These are phyloP conservation scores for Diaporthe batatas DNA, from an alignment of 2,329 filamentous ascomycete species.

Conservation along the genomic window DNA sequence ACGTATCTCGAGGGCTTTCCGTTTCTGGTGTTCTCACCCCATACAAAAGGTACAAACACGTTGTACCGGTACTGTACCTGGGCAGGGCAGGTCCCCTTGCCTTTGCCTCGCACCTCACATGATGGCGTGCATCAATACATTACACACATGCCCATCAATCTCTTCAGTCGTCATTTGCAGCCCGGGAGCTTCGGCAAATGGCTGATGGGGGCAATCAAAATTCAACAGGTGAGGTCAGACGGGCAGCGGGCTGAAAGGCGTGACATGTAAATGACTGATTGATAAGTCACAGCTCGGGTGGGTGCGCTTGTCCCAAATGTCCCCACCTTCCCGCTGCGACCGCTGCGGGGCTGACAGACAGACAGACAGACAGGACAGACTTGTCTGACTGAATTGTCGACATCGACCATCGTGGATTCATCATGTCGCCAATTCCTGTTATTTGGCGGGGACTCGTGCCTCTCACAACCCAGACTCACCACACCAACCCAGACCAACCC, in stretches of 20 bases:
- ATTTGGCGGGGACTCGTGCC: slow-evolving; percentile 11
- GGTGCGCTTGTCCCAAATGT: not conserved
- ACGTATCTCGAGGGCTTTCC: not conserved
- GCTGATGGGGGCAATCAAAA: slow-evolving; percentile 1
- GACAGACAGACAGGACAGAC: too few species aligned
- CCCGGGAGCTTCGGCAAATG: slow-evolving; percentile 9
- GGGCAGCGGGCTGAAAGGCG: slow-evolving; percentile 2
- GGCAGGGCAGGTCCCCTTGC: not conserved
- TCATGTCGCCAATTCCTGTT: slow-evolving; percentile 27
- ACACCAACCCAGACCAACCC: too few species aligned
- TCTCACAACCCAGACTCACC: not conserved
- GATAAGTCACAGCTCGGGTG: not conserved
- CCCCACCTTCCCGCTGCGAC: too few species aligned
- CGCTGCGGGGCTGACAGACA: too few species aligned
- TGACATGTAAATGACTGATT: slow-evolving; percentile 13
- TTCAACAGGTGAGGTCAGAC: slow-evolving; percentile 20
- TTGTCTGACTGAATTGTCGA: not conserved
- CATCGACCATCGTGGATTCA: slow-evolving; percentile 12
- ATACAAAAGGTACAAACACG: not conserved
- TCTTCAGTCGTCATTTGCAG: not conserved
- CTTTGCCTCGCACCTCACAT: not conserved
- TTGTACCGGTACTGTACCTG: too few species aligned
- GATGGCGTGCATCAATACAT: not conserved
- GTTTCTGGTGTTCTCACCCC: not conserved
- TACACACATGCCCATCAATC: too few species aligned